These are phyloP conservation scores for Przewalskia tangutica DNA, from an alignment of 257 asterid species.

Conservation along the genomic window DNA sequence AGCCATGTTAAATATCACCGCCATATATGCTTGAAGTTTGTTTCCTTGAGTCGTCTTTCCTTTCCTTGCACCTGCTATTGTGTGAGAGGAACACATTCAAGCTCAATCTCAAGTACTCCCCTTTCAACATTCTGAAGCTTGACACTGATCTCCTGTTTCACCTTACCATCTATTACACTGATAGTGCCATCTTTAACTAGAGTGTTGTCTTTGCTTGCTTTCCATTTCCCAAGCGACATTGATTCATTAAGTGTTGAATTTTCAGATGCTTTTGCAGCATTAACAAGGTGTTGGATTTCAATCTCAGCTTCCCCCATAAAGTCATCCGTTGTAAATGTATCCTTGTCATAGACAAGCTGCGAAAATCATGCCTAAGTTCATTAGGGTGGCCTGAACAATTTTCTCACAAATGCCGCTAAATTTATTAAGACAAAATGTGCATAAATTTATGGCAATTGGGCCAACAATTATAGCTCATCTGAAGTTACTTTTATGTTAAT, in stretches of 20 bases:
- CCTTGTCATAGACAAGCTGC: conserved; percentile 89
- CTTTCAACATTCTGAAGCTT: conserved; percentile 74
- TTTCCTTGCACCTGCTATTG: conserved; percentile 30
- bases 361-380: not conserved
- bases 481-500: not conserved
- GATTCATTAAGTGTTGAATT: conserved; percentile 33
- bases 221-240: conserved; percentile 39
- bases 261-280: conserved; percentile 67
- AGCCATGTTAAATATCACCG: too few relatives aligned
- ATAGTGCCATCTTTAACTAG: conserved; percentile 46
- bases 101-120: conserved; percentile 74
- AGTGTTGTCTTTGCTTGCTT: conserved; percentile 48
- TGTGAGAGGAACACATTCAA: conserved; percentile 84
- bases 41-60: not conserved
- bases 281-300: conserved; percentile 66
- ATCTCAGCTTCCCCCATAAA: conserved; percentile 95
- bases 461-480: not conserved
- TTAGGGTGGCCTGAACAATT: not conserved
- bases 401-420: not conserved
- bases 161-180: conserved; percentile 50
- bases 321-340: conserved; percentile 77
- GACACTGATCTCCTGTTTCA: conserved; percentile 52
- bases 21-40: not conserved
- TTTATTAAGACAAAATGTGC: not conserved
- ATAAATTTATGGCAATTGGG: not conserved